Evolutionary conservation across 108 stramenopile species (phyloP), one percentile per base, ranked within the genome.

Genomic region (Fragilariopsis cylindrus): DNA sequence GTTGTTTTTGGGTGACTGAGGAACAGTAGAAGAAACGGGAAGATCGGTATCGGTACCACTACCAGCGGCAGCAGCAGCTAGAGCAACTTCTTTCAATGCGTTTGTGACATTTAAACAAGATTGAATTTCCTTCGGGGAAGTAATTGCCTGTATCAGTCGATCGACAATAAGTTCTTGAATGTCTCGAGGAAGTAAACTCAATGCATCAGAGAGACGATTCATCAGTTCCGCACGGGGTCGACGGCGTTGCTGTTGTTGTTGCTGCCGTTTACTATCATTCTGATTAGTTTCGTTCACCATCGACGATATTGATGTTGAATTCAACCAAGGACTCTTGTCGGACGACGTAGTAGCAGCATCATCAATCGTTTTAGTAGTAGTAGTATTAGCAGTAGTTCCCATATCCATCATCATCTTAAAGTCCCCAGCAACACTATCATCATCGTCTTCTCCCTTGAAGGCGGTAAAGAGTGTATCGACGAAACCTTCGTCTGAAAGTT

Each of bases 101-200:
- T 57, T n/a, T 56, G 71, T 48, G 44, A 74, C 74, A 5, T 66
- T 16, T 48, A 78, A 57, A 56, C 73, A 52, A 57, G 78, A 67
- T 78, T 81, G 55, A 52, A 87, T 58, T 75, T 83, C 76, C 70
- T 75, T 77, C 18, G 76, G 76, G 45, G 71, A 57, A n/a, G 78
- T 77, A 62, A 95, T 92, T 15, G 90, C 81, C 52, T 81, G 75
- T 64, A 95, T 87, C 41, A 95, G 72, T 43, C 91, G 88, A 67
- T 92, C 81, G 19, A 92, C 88, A 65, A 95, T 85, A 76, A 90
- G 75, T 72, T 91, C 90, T 69, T 95, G 94, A 58, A 95, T 83
- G 0, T 89, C 87, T 57, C 80, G 79, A 7, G 94, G 94, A 40
- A 95, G 69, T 2, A 88, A 68, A 5, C 83, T 75, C 46, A 95